These are phyloP conservation scores for Umbelopsis vinacea DNA, from an alignment of 192 early-diverging fungal genomes.

Conservation along the genomic window DNA sequence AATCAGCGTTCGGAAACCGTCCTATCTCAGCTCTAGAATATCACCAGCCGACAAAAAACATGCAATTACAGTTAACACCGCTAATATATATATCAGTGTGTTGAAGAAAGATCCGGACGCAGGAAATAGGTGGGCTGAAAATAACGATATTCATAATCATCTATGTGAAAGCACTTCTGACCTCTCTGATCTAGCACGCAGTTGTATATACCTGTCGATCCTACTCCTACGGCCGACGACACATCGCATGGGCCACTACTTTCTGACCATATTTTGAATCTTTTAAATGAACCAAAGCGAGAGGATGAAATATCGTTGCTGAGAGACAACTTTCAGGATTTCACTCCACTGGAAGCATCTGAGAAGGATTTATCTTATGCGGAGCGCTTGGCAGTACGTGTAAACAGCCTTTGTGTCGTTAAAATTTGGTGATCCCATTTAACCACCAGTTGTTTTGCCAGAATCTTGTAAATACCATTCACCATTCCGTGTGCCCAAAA, in stretches of 20 bases:
- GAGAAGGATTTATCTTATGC: not conserved
- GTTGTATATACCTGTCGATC: conserved; percentile 3
- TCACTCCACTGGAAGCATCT: not conserved
- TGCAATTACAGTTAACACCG: conserved; percentile 23
- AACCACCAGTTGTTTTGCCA: not conserved
- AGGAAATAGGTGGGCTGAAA: not conserved
- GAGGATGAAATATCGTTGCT: conserved; percentile 6
- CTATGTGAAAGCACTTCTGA: not conserved
- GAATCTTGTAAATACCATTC: conserved; percentile 43
- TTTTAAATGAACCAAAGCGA: conserved; percentile 1
- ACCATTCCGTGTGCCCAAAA: conserved; percentile 47
- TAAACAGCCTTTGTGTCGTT: not conserved
- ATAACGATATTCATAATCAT: not conserved
- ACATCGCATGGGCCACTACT: not conserved
- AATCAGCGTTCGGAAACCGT: conserved; percentile 10
- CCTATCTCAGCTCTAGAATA: not conserved
- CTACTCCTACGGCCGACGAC: not conserved
- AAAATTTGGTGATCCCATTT: not conserved
- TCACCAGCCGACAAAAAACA: conserved; percentile 11
- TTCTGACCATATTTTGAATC: not conserved
- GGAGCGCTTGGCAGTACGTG: not conserved
- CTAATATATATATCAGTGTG: conserved; percentile 40
- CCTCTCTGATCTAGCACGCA: not conserved
- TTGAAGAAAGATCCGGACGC: conserved; percentile 25
- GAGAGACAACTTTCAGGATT: conserved; percentile 18